phyloP scores from a whole-genome alignment of 257 asterid species.

The Nicotiana obtusifolia region DNA sequence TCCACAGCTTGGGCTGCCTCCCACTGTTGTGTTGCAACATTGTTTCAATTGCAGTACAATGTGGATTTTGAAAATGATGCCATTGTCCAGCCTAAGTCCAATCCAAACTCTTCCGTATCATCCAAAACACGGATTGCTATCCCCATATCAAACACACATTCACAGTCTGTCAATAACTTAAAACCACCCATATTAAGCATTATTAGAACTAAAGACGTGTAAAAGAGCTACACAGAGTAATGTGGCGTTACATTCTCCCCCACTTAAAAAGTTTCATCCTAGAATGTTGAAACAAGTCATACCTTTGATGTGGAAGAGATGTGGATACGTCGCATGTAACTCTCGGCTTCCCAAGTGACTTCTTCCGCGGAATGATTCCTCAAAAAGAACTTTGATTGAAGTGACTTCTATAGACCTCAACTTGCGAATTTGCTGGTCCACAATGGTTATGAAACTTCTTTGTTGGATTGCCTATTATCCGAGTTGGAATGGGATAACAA shows the following conservation, averaged over 20 bases:
- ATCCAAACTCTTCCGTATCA: background rate
- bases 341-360: background rate
- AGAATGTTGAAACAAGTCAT: background rate
- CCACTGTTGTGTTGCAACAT: background rate
- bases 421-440: background rate
- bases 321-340: background rate
- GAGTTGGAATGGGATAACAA: background rate
- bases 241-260: background rate
- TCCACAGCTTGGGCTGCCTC: background rate
- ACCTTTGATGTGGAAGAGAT: background rate
- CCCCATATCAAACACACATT: background rate
- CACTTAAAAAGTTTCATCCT: background rate
- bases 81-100: background rate
- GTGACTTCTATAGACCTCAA: background rate
- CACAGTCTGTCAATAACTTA: background rate
- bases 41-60: background rate
- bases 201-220: background rate
- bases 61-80: background rate
- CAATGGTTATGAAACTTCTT: background rate
- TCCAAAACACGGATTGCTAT: background rate
- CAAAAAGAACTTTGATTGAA: background rate
- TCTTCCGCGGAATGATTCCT: background rate
- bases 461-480: background rate
- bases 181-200: background rate
- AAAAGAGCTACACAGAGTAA: background rate